Base-by-base conservation (phyloP, 495 filamentous ascomycete genomes). In the Cetradonia linearis region DNA sequence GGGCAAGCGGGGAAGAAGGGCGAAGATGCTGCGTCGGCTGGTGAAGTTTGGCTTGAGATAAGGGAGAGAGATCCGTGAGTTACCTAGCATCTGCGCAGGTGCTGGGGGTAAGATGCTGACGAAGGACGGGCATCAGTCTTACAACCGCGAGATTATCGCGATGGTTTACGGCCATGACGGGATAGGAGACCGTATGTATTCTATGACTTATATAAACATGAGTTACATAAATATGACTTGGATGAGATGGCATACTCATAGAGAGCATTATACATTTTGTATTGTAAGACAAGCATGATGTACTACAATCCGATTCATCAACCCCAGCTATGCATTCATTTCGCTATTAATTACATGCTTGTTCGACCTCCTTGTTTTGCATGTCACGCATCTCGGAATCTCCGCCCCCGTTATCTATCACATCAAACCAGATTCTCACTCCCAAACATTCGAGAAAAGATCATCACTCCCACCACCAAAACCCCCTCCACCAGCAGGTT, bases 361-460 rank as follows among this genome's bases (percentile, higher is more conserved):
- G 31, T 7, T 52, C 34, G 50, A 33, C 46, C 16, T 23, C 8
- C 36, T 13, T 20, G 28, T 10, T 33, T 13, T 38, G 47, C 42
- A 33, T 30, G 37, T 34, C 49, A 50, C 10, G 27, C 27, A 30
- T 30, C 25, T 23, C 33, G 20, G 37, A 23, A 14, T 46, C 46
- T 40, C 25, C 42, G n/a, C 20, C 18, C 40, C 14, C 8, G 8
- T 59, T 31, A 30, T n/a, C 16, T 42, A 3, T 23, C 14, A 5
- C 28, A 4, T 31, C 38, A 18, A 7, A 5, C 13, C 16, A 8
- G 20, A 16, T 20, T 31, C 28, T 9, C 73, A 94, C 72, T 88
- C 78, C 91, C 91, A 96, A 61, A 96, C 91, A 74, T 96, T 96
- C 44, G 87, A 91, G 70, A 95, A 96, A 67, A 96, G 71, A 75